Evolutionary conservation across 805 yeast genomes (phyloP).

Genomic region (Kodamaea kaohsiungensis): DNA sequence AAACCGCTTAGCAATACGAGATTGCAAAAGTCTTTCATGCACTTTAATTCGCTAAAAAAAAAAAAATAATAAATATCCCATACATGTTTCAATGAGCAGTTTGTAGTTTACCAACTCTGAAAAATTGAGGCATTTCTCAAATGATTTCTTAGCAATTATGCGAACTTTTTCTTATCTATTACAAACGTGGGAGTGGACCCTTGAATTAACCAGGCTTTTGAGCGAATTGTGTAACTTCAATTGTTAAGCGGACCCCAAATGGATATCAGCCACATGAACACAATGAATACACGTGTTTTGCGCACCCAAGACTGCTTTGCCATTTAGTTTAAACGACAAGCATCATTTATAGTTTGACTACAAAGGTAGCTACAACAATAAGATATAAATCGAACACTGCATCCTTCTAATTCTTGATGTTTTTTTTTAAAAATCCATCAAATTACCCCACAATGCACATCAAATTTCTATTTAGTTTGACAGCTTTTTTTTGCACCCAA

Average conservation of each 20-base stretch:
- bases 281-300: not conserved
- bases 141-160: not conserved
- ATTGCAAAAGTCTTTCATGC: too few species aligned
- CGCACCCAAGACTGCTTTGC: not conserved
- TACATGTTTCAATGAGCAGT: too few species aligned
- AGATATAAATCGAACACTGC: not conserved
- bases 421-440: not conserved
- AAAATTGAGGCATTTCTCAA: not conserved
- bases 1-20: too few species aligned
- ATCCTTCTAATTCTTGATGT: too few species aligned
- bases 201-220: not conserved
- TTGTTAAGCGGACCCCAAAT: not conserved
- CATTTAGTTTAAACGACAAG: not conserved
- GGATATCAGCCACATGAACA: not conserved
- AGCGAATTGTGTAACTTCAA: not conserved
- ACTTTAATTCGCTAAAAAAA: too few species aligned
- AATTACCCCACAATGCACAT: constrained; percentile 5
- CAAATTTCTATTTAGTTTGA: not conserved
- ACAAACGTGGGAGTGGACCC: not conserved
- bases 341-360: not conserved
- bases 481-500: constrained; percentile 1
- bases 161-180: not conserved
- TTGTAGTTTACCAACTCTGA: not conserved
- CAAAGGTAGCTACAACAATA: not conserved
- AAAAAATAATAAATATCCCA: too few species aligned